phyloP scores from a whole-genome alignment of 164 flowering plant species.

The Tetrastigma voinierianum region DNA sequence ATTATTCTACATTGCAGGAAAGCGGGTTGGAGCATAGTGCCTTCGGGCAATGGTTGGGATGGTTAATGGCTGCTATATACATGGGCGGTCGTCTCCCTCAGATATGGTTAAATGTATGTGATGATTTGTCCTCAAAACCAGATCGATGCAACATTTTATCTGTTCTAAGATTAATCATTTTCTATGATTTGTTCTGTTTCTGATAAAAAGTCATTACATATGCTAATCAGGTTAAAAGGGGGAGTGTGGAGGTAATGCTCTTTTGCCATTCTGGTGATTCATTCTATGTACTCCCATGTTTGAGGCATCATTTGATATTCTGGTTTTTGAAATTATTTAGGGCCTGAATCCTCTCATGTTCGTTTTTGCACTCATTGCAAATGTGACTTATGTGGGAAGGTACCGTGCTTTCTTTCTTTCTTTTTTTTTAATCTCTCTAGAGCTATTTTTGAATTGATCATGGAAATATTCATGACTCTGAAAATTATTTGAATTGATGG shows the following conservation, averaged over 20 bases:
- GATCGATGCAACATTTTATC: not conserved
- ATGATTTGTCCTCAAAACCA: not conserved
- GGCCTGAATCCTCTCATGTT: constrained; percentile 96
- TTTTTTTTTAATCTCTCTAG: not conserved
- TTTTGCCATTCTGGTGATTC: not conserved
- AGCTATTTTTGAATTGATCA: no score
- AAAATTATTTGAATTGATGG: no score
- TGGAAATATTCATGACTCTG: no score
- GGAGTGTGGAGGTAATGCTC: constrained; percentile 68
- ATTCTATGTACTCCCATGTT: no score
- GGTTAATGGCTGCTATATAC: constrained; percentile 91
- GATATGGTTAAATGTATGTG: constrained; percentile 70
- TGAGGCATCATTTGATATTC: no score
- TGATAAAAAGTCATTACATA: constrained; percentile 11
- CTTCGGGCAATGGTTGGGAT: constrained; percentile 63
- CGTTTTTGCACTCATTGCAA: constrained; percentile 75
- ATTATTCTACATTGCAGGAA: constrained; percentile 30
- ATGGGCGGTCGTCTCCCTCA: constrained; percentile 92
- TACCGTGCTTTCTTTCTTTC: constrained; percentile 26
- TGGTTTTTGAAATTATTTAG: constrained; percentile 22
- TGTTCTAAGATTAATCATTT: not conserved
- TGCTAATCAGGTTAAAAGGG: constrained; percentile 66
- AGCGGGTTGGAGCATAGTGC: constrained; percentile 27
- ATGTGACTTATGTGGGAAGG: constrained; percentile 77
- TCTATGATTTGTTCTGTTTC: not conserved